These are phyloP conservation scores for Boletellus sp. DNA, from an alignment of 768 basidiomycete genomes.

Conservation along the genomic window DNA sequence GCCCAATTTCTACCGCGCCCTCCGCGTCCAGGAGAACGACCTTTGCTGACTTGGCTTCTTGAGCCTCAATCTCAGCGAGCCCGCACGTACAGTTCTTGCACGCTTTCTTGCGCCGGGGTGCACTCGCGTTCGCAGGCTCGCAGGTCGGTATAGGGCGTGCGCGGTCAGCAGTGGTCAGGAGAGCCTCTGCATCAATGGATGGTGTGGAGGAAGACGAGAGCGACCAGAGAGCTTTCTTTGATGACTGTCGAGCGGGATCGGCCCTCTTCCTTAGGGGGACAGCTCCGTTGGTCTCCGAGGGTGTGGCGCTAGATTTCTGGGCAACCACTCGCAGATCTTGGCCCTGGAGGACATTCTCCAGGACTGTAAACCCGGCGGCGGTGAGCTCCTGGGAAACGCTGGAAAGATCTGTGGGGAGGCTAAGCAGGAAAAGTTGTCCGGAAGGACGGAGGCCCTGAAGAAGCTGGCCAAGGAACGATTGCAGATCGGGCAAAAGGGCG, in stretches of 20 bases:
- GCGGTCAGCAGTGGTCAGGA: constrained; percentile 82
- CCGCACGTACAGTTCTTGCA: constrained; percentile 98
- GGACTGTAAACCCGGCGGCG: constrained; percentile 60
- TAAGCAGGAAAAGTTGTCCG: constrained; percentile 66
- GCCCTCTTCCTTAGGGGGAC: constrained; percentile 52
- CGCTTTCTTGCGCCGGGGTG: constrained; percentile 77
- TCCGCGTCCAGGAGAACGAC: constrained; percentile 65
- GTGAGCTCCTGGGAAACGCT: constrained; percentile 56
- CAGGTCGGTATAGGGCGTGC: constrained; percentile 73
- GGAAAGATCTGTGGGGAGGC: constrained; percentile 43
- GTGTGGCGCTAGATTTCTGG: constrained; percentile 60
- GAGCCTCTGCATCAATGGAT: constrained; percentile 74
- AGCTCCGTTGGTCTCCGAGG: constrained; percentile 37
- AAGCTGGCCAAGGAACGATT: constrained; percentile 57
- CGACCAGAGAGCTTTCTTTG: constrained; percentile 89
- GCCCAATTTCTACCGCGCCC: constrained; percentile 55
- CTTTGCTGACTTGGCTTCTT: constrained; percentile 60
- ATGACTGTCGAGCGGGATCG: constrained; percentile 55
- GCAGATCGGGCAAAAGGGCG: constrained; percentile 47
- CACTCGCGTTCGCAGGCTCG: constrained; percentile 52
- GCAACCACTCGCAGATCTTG: constrained; percentile 51
- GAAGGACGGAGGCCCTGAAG: constrained; percentile 56
- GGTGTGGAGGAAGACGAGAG: constrained; percentile 67
- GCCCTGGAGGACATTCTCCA: constrained; percentile 38
- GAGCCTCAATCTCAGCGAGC: constrained; percentile 88